Evolutionary conservation across 2,329 filamentous ascomycete species (phyloP).

Genomic region (Teratosphaeria gauchensis): DNA sequence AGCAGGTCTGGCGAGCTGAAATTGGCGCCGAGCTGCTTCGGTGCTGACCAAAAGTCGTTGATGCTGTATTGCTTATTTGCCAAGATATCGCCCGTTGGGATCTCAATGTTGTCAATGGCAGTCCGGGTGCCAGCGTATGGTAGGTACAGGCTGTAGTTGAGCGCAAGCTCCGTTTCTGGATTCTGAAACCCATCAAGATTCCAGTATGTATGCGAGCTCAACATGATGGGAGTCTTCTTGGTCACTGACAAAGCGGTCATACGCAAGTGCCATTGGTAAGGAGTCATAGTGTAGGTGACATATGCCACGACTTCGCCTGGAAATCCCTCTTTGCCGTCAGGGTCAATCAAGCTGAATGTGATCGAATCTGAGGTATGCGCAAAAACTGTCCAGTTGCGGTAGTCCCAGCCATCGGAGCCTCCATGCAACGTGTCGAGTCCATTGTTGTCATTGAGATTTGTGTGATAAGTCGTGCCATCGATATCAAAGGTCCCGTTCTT

Average conservation of each 20-base stretch:
- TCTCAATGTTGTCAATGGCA: slow-evolving; percentile 48
- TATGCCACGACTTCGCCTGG: slow-evolving; percentile 65
- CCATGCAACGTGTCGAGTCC: slow-evolving; percentile 44
- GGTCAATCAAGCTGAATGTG: slow-evolving; percentile 64
- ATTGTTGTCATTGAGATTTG: slow-evolving; percentile 24
- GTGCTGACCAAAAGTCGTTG: slow-evolving; percentile 72
- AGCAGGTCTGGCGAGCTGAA: slow-evolving; percentile 51
- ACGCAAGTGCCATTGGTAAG: slow-evolving; percentile 60
- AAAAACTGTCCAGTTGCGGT: slow-evolving; percentile 61
- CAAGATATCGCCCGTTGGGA: slow-evolving; percentile 51
- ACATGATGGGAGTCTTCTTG: slow-evolving; percentile 71
- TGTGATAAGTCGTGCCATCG: slow-evolving; percentile 37
- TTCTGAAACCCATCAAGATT: slow-evolving; percentile 73
- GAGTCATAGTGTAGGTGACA: slow-evolving; percentile 53
- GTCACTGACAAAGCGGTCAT: slow-evolving; percentile 62
- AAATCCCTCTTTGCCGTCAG: slow-evolving; percentile 62
- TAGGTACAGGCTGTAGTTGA: slow-evolving; percentile 63
- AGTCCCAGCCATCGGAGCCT: slow-evolving; percentile 48
- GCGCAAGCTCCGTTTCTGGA: slow-evolving; percentile 52
- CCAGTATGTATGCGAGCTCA: slow-evolving; percentile 59
- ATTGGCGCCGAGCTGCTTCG: slow-evolving; percentile 69
- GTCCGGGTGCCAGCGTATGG: slow-evolving; percentile 63
- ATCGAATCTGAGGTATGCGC: slow-evolving; percentile 57
- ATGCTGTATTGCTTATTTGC: slow-evolving; percentile 57
- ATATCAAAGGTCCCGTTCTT: slow-evolving; percentile 53